Evolutionary conservation across 129 eudicot genomes (phyloP), one percentile per base, ranked within the genome.

Genomic region (Tagetes patula): DNA sequence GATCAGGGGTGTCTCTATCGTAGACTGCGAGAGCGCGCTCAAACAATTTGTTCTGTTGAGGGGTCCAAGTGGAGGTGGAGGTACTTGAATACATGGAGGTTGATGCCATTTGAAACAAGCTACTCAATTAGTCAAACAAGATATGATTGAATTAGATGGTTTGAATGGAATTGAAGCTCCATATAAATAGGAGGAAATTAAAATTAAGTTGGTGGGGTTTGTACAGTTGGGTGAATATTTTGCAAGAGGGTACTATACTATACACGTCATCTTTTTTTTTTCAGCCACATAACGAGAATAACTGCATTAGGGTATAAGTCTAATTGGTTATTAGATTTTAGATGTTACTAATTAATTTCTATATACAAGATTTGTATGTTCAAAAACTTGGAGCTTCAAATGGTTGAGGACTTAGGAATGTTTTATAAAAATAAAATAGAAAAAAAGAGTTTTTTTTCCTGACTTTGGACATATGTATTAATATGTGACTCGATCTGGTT

Each of bases 1-100:
- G 88, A 69, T 91, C 97, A 3, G 96, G 96, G 43, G 97, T 88
- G 77, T 88, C 93, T 77, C 82, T 75, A 34, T 86, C 97, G 38
- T 79, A 88, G 38, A 75, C 54, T 10, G 96, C 96, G 37, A 91
- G 86, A 9, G 97, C 96, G 80, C 86, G 79, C 67, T 91, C 97
- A 39, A 91, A 91, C 72, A 70, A 55, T 70, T 91, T 91, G 87
- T 88, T 91, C 71, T 88, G 88, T 77, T 73, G 78, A 3, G 88
- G 70, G 2, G 97, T 88, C 97, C 96, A 91, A 0, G 87, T 75
- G 53, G 90, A 86, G 72, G 67, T 82, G 41, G 86, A 82, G 81
- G 71, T 81, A 45, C 81, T 70, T 70, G 95, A 77, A n/a, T 89
- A 82, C 50, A 82, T 62, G 8, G 89, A 82, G 64, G 67, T 84